Conservation (phyloP, 257 asterid species). For the Verbascum thapsus region DNA sequence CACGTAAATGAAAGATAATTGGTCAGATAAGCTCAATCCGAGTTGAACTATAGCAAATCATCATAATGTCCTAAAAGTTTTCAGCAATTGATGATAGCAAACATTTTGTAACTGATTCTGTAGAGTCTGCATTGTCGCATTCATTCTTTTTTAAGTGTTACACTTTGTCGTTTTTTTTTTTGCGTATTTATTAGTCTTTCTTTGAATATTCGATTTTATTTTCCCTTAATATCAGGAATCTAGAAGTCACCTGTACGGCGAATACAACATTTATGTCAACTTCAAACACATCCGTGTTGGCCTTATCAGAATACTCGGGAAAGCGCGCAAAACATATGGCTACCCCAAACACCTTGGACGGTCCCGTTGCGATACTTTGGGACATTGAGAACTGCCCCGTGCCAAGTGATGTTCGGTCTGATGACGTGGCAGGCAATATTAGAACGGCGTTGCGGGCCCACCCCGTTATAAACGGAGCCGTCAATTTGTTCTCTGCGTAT, state of each 20-base stretch:
- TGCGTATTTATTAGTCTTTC: not conserved
- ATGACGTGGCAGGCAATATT: slow-evolving; percentile 86
- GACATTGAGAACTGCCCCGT: slow-evolving; percentile 97
- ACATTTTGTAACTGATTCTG: not conserved
- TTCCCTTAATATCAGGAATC: slow-evolving; percentile 32
- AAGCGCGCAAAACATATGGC: too few relatives aligned
- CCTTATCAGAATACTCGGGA: too few relatives aligned
- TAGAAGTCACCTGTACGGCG: slow-evolving; percentile 12
- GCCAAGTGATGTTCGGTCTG: slow-evolving; percentile 83
- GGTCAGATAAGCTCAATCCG: not conserved
- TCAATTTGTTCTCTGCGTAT: slow-evolving; percentile 77
- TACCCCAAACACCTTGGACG: slow-evolving; percentile 38
- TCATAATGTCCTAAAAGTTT: too few relatives aligned
- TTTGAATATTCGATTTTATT: slow-evolving; percentile 14
- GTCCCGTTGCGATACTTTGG: slow-evolving; percentile 87
- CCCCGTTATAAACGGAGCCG: slow-evolving; percentile 74
- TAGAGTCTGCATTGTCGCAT: not conserved
- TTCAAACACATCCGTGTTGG: slow-evolving; percentile 37
- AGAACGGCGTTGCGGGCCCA: slow-evolving; percentile 80
- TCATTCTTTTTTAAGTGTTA: not conserved
- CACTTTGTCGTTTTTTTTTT: too few relatives aligned
- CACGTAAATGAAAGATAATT: not conserved
- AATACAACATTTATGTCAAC: slow-evolving; percentile 25
- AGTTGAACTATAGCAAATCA: not conserved
- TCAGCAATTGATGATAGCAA: too few relatives aligned